Evolutionary conservation across 306 rosid species (phyloP).

Genomic region (Cucumis hystrix): DNA sequence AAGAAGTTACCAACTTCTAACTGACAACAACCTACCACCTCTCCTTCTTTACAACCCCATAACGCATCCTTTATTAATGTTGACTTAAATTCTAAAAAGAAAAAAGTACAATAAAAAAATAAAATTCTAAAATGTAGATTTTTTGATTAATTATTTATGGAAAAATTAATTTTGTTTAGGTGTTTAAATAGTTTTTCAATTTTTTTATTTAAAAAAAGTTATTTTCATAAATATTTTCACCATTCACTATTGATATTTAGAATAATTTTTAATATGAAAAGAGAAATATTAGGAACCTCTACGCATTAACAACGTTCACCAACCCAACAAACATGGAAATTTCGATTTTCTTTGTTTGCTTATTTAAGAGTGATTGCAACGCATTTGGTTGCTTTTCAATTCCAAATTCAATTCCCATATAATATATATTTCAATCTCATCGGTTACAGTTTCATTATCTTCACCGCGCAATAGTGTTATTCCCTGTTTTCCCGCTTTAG

Average conservation of each 20-base stretch:
- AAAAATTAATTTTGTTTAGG: too few species aligned
- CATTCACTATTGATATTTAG: too few species aligned
- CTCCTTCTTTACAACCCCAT: neutral
- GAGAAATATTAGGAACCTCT: neutral
- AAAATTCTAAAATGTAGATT: too few species aligned
- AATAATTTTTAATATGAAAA: too few species aligned
- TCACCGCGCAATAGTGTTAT: neutral
- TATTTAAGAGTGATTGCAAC: neutral
- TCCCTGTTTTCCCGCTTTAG: neutral
- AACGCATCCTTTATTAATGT: neutral
- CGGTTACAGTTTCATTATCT: neutral
- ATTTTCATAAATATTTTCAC: too few species aligned
- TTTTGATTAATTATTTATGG: too few species aligned
- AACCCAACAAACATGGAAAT: neutral
- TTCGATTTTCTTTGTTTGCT: neutral
- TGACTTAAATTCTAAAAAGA: neutral
- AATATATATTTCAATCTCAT: neutral
- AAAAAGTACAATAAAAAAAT: neutral
- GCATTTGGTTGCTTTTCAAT: neutral
- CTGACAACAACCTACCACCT: constrained; percentile 1
- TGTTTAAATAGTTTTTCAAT: too few species aligned
- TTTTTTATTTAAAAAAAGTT: too few species aligned
- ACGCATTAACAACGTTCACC: constrained; percentile 6
- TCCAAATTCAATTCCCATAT: neutral
- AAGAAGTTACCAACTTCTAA: neutral